phyloP scores from a whole-genome alignment of 345 rosid species.

The Eucalyptus regnans region DNA sequence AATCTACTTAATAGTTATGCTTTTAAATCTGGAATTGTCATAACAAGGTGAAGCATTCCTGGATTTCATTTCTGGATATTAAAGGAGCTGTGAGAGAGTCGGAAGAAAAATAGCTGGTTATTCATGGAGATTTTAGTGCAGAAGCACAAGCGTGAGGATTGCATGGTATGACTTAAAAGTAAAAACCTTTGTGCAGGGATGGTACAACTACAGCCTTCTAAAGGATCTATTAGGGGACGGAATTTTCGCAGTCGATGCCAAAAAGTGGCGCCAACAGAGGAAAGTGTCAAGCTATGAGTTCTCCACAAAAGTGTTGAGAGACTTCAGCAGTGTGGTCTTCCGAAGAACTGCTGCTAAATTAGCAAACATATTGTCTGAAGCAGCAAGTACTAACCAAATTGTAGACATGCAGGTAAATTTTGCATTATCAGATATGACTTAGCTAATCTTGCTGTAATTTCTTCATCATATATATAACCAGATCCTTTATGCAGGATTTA shows the following conservation, averaged over 20 bases:
- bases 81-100: background rate
- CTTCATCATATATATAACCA: background rate
- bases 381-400: slow-evolving; percentile 1
- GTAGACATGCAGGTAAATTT: slow-evolving; percentile 29
- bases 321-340: slow-evolving; percentile 31
- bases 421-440: background rate
- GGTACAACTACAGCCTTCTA: slow-evolving; percentile 15
- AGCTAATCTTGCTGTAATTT: background rate
- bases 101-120: too few relatives aligned
- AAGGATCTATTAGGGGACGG: slow-evolving; percentile 40
- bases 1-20: background rate
- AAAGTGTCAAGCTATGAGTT: slow-evolving; percentile 36
- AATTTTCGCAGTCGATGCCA: slow-evolving; percentile 35
- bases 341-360: slow-evolving; percentile 19
- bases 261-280: slow-evolving; percentile 44
- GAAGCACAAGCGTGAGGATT: background rate
- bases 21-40: background rate
- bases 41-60: background rate
- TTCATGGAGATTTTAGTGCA: background rate
- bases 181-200: slow-evolving; percentile 12
- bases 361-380: slow-evolving; percentile 14
- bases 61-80: background rate
- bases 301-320: slow-evolving; percentile 29
- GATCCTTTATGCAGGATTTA: slow-evolving; percentile 19
- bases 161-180: background rate